Percentiles rank a stretch among this genome's conserved stretches.
These are phyloP conservation scores for Trichoderma breve DNA, from an alignment of 2,329 filamentous ascomycete genomes.

Conservation along the genomic window DNA sequence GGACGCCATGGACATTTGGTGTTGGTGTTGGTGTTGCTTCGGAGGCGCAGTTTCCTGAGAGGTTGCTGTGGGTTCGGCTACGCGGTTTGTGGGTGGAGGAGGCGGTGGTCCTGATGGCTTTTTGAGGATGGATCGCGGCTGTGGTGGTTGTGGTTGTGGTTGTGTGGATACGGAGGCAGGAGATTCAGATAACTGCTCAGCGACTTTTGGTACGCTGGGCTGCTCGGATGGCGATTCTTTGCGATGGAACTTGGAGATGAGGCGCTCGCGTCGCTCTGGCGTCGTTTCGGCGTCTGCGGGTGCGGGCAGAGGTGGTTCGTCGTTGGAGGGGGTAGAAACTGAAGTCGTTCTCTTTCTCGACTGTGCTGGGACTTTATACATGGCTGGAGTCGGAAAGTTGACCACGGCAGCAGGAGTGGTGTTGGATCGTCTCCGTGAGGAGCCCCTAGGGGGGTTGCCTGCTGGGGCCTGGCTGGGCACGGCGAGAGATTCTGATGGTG, in stretches of 20 bases:
- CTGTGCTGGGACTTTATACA: not conserved
- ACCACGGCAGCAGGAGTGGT: conserved; percentile 49
- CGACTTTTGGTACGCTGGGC: not conserved
- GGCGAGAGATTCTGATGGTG: conserved; percentile 48
- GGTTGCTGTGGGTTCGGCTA: not conserved
- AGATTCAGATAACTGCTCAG: not conserved
- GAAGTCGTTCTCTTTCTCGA: conserved; percentile 4
- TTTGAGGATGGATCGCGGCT: conserved; percentile 9
- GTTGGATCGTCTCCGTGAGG: conserved; percentile 50
- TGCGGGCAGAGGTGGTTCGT: not conserved
- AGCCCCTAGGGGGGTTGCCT: conserved; percentile 30
- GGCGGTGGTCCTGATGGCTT: conserved; percentile 5
- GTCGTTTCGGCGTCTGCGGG: not conserved
- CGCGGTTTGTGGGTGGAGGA: not conserved
- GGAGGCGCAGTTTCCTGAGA: not conserved
- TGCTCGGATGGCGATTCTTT: conserved; percentile 8
- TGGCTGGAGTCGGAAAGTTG: conserved; percentile 12
- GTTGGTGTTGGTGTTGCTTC: not conserved
- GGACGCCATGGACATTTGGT: not conserved
- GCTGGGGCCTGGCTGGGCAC: conserved; percentile 33
- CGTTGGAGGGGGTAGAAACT: conserved; percentile 11
- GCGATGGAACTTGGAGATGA: conserved; percentile 25
- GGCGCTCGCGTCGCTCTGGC: conserved; percentile 9
- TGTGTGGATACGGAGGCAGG: not conserved
- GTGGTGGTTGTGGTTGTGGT: not conserved